phyloP scores from a whole-genome alignment of 1,284 basidiomycete species.

The Ustilago shanxiensis region DNA sequence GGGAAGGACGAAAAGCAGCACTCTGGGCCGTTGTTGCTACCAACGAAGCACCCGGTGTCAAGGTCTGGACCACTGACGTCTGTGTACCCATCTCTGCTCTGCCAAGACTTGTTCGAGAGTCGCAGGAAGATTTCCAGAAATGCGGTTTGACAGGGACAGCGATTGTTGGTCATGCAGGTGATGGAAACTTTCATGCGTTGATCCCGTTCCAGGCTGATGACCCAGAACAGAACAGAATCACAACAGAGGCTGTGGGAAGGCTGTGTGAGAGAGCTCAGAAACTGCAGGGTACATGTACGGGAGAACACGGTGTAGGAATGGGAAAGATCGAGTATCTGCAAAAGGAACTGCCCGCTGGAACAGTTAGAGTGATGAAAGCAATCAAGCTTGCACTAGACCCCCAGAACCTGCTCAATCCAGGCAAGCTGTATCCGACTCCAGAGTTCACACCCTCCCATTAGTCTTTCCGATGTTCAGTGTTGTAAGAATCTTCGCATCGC shows the following conservation, averaged over 20 bases:
- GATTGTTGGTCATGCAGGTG: constrained; percentile 85
- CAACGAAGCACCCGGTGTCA: constrained; percentile 77
- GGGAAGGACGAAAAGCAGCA: constrained; percentile 88
- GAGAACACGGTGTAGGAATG: constrained; percentile 65
- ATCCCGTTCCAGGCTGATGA: constrained; percentile 54
- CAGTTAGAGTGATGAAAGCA: constrained; percentile 53
- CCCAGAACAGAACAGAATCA: constrained; percentile 56
- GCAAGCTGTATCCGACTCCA: constrained; percentile 49
- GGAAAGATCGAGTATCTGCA: constrained; percentile 61
- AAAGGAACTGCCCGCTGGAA: constrained; percentile 55
- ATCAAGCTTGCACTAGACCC: constrained; percentile 62
- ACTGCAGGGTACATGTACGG: constrained; percentile 73
- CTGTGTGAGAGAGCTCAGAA: constrained; percentile 72
- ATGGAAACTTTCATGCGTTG: constrained; percentile 75
- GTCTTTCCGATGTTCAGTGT: too few species aligned
- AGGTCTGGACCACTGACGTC: constrained; percentile 82
- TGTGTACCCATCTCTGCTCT: constrained; percentile 82
- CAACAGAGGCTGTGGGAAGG: constrained; percentile 72
- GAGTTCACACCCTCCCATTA: constrained; percentile 15
- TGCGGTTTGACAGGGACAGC: constrained; percentile 70
- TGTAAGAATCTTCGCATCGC: too few species aligned
- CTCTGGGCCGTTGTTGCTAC: constrained; percentile 76
- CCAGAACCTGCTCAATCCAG: constrained; percentile 61
- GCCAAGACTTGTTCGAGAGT: constrained; percentile 76
- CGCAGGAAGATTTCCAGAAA: constrained; percentile 43